These are phyloP conservation scores for Boletus reticulatus DNA, from an alignment of 768 basidiomycete genomes.

Conservation along the genomic window DNA sequence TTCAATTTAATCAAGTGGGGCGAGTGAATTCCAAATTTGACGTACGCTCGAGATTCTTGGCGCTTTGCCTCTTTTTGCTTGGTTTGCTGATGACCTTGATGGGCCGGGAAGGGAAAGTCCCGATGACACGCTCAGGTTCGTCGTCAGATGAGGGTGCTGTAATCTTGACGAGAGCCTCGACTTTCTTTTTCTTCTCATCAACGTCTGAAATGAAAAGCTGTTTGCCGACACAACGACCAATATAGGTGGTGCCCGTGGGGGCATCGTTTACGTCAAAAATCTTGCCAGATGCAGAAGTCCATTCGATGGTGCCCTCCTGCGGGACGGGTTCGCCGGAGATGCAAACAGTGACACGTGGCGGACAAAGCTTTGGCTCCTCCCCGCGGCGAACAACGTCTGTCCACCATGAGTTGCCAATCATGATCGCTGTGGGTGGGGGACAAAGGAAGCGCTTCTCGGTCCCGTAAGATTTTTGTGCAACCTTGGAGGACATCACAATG, in stretches of 20 bases:
- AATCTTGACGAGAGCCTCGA: constrained; percentile 90
- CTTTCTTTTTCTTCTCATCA: constrained; percentile 93
- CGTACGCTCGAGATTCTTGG: constrained; percentile 90
- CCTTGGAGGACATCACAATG: constrained; percentile 96
- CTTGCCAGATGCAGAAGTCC: constrained; percentile 84
- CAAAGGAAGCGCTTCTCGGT: constrained; percentile 95
- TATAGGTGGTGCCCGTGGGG: constrained; percentile 80
- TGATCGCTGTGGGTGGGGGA: constrained; percentile 89
- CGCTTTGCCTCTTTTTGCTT: constrained; percentile 93
- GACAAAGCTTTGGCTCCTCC: constrained; percentile 69
- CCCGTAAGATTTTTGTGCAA: constrained; percentile 96
- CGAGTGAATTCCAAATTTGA: constrained; percentile 18
- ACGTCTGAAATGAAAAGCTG: constrained; percentile 94
- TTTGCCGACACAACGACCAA: constrained; percentile 92
- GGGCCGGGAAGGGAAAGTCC: constrained; percentile 87
- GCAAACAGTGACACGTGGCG: constrained; percentile 82
- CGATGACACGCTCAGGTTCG: constrained; percentile 80
- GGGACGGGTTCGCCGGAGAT: constrained; percentile 90
- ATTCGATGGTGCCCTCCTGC: constrained; percentile 82
- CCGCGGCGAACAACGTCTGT: constrained; percentile 72
- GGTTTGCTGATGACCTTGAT: constrained; percentile 99
- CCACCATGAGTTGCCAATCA: constrained; percentile 97
- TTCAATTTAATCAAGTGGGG: constrained; percentile 14
- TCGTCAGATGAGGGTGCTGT: constrained; percentile 77
- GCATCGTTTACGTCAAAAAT: constrained; percentile 79